Conservation (phyloP, 371 early-diverging fungal species). For the Mucor piriformis region DNA sequence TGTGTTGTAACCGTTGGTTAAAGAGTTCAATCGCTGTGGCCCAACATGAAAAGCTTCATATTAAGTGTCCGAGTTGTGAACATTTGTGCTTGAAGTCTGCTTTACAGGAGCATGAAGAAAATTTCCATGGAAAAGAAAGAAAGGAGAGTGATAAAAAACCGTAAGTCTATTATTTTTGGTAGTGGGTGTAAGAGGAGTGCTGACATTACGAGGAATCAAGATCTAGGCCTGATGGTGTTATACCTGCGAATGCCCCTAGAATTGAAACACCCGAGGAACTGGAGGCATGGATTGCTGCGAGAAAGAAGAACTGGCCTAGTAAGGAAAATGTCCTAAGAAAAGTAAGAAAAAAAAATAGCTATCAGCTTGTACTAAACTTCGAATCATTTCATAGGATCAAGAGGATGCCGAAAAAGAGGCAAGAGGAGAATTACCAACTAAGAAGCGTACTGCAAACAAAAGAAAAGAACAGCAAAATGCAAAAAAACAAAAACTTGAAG, state of each 20-base stretch:
- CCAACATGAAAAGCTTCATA: conserved; percentile 41
- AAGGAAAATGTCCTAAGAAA: conserved; percentile 60
- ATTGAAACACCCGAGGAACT: conserved; percentile 65
- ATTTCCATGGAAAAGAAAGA: conserved; percentile 29
- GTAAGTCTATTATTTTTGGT: conserved; percentile 11
- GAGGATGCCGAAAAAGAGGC: conserved; percentile 34
- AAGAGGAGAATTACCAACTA: conserved; percentile 32
- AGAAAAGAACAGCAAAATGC: conserved; percentile 2
- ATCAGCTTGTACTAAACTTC: neutral
- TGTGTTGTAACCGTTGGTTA: conserved; percentile 37
- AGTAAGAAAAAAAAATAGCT: conserved; percentile 27
- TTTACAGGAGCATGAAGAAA: conserved; percentile 33
- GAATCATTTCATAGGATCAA: conserved; percentile 10
- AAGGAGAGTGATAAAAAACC: conserved; percentile 30
- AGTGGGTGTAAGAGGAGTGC: too few relatives aligned
- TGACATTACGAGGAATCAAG: neutral
- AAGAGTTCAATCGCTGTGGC: conserved; percentile 26
- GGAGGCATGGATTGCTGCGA: conserved; percentile 67
- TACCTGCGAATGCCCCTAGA: conserved; percentile 49
- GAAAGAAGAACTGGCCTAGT: conserved; percentile 72
- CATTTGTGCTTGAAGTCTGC: conserved; percentile 29
- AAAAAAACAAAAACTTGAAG: conserved; percentile 11
- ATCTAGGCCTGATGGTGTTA: conserved; percentile 44
- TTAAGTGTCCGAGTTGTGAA: conserved; percentile 37
- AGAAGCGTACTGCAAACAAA: conserved; percentile 16